phyloP scores from a whole-genome alignment of 1,284 basidiomycete species.

The Sparassis latifolia region DNA sequence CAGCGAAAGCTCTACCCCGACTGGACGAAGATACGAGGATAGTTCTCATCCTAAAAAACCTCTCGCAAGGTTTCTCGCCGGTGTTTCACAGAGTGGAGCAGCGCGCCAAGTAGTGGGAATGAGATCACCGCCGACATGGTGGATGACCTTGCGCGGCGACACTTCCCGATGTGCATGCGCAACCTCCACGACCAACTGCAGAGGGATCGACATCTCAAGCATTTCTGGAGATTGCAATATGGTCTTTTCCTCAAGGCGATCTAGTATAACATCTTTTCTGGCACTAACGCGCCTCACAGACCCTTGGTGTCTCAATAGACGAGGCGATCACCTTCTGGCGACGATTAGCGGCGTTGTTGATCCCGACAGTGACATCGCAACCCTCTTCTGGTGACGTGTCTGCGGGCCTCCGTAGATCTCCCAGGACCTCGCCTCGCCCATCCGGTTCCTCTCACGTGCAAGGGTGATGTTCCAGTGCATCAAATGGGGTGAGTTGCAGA shows the following conservation, averaged over 20 bases:
- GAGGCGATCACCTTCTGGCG: constrained; percentile 96
- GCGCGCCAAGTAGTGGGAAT: constrained; percentile 48
- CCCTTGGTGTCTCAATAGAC: constrained; percentile 89
- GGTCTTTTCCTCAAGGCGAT: constrained; percentile 90
- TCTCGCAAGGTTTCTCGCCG: constrained; percentile 92
- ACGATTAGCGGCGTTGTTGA: too few relatives aligned
- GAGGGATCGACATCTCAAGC: constrained; percentile 84
- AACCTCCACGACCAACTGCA: constrained; percentile 79
- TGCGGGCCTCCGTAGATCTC: too few relatives aligned
- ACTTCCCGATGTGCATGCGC: constrained; percentile 97
- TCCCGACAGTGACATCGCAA: too few relatives aligned
- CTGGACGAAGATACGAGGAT: constrained; percentile 94
- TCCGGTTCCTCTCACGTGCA: too few relatives aligned
- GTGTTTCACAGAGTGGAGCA: constrained; percentile 78
- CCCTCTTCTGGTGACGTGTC: too few relatives aligned
- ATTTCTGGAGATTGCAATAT: constrained; percentile 89
- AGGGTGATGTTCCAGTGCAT: too few relatives aligned
- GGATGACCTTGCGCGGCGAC: constrained; percentile 79
- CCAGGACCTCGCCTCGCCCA: too few relatives aligned
- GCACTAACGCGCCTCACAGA: constrained; percentile 39
- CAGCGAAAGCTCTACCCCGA: constrained; percentile 85
- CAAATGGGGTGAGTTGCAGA: too few relatives aligned
- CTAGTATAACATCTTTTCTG: background rate
- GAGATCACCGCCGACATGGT: constrained; percentile 92
- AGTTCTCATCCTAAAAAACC: constrained; percentile 85